These are phyloP conservation scores for Cyberlindnera euphorbiiphila DNA, from an alignment of 805 yeast genomes.

Conservation along the genomic window DNA sequence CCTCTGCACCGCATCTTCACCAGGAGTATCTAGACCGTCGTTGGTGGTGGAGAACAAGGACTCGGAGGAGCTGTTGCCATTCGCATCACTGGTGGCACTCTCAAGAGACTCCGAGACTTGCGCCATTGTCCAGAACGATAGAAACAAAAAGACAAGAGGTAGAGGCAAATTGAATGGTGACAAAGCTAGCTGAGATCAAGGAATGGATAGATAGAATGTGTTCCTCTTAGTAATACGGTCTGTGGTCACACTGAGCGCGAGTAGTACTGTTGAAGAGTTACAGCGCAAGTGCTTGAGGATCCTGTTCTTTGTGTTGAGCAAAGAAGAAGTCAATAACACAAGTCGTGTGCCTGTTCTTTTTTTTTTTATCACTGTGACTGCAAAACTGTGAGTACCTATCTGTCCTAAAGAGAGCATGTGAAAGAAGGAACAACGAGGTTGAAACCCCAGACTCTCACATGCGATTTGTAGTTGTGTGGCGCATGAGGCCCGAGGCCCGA, in stretches of 20 bases:
- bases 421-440: background rate
- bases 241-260: no score
- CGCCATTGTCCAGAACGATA: no score
- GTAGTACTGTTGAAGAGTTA: slow-evolving; percentile 3
- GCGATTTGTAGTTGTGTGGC: no score
- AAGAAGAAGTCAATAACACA: background rate
- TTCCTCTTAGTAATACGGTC: no score
- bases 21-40: slow-evolving; percentile 3
- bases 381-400: no score
- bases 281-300: no score
- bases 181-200: no score
- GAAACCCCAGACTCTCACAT: slow-evolving; percentile 9
- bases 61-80: slow-evolving; percentile 7
- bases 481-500: background rate
- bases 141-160: no score
- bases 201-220: no score
- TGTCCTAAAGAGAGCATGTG: slow-evolving; percentile 6
- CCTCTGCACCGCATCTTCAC: background rate
- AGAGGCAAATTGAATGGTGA: no score
- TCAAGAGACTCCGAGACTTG: no score
- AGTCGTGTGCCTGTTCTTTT: slow-evolving; percentile 2
- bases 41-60: slow-evolving; percentile 8
- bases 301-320: slow-evolving; percentile 12
- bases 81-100: background rate
- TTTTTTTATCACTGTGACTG: no score